These are phyloP conservation scores for Ilyonectria sp. DNA, from an alignment of 2,329 filamentous ascomycete species.

Conservation along the genomic window DNA sequence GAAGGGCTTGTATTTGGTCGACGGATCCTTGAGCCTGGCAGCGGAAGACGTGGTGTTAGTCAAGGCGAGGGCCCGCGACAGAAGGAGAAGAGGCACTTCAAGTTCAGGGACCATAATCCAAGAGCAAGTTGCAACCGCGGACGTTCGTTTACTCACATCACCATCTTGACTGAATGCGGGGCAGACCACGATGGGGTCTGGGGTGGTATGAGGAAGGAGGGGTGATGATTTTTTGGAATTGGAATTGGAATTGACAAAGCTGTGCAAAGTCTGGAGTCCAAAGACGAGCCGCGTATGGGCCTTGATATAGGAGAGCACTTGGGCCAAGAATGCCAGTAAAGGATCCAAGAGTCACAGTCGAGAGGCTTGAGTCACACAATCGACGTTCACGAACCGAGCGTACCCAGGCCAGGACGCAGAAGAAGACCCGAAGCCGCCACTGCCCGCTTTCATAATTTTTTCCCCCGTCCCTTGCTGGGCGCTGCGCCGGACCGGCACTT, in stretches of 20 bases:
- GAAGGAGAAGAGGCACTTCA: background rate
- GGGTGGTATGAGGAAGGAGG: background rate
- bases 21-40: constrained; percentile 80
- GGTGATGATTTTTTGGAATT: background rate
- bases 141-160: constrained; percentile 27
- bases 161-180: constrained; percentile 23
- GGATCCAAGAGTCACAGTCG: constrained; percentile 9
- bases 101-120: background rate
- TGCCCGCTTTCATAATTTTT: constrained; percentile 15
- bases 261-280: background rate
- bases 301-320: background rate
- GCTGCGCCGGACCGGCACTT: constrained; percentile 7
- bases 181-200: constrained; percentile 14
- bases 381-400: background rate
- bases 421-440: constrained; percentile 13
- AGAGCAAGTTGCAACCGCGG: background rate
- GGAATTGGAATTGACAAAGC: background rate
- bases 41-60: constrained; percentile 6
- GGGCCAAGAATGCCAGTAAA: background rate
- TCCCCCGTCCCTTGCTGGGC: background rate
- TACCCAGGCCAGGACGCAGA: background rate
- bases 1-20: constrained; percentile 82
- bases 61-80: background rate
- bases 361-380: constrained; percentile 19
- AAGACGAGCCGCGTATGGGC: background rate